phyloP scores from a whole-genome alignment of 345 rosid species.

The Psidium guajava region DNA sequence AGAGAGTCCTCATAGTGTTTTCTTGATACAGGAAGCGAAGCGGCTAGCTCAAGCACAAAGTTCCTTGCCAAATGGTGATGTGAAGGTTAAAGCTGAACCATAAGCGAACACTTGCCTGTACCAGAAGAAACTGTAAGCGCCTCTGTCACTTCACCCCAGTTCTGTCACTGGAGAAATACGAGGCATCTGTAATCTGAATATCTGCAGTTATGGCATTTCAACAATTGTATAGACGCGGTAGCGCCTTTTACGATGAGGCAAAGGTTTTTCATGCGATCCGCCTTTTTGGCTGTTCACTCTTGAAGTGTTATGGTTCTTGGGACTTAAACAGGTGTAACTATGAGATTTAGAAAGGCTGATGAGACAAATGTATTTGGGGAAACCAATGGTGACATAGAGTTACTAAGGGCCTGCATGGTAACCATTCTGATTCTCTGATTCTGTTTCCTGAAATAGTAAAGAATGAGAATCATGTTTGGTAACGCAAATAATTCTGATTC shows the following conservation, averaged over 20 bases:
- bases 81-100: conserved; percentile 57
- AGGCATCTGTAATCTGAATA: background rate
- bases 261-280: background rate
- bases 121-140: background rate
- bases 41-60: conserved; percentile 66
- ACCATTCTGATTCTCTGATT: no score
- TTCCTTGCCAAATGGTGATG: conserved; percentile 71
- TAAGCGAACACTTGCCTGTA: conserved; percentile 2
- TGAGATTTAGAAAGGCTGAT: background rate
- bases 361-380: background rate
- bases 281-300: background rate
- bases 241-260: background rate
- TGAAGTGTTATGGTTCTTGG: background rate
- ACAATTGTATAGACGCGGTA: background rate
- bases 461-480: no score
- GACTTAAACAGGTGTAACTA: background rate
- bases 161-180: background rate
- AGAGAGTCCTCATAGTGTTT: background rate
- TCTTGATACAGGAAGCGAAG: conserved; percentile 56
- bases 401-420: background rate
- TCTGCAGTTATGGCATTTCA: background rate
- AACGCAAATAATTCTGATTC: no score
- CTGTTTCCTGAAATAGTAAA: no score
- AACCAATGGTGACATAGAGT: background rate
- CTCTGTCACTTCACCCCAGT: background rate